Conservation (phyloP, 2,329 filamentous ascomycete genomes). For the Pochonia chlamydosporia region DNA sequence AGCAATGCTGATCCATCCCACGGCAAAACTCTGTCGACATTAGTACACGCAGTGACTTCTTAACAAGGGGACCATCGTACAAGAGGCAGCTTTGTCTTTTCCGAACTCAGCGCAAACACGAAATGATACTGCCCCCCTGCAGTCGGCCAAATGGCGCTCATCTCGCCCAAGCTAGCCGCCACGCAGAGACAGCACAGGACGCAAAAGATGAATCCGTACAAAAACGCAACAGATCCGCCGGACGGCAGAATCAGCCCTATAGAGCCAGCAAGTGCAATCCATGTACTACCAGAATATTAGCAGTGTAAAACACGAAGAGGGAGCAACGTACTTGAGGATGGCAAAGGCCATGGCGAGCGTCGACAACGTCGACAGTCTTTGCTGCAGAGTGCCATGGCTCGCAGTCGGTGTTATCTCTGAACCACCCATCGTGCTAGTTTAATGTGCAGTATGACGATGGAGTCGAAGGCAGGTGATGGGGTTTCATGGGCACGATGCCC, state of each 20-base stretch:
- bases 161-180: constrained; percentile 34
- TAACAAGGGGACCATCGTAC: too few species aligned
- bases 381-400: constrained; percentile 17
- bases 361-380: constrained; percentile 27
- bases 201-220: constrained; percentile 41
- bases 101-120: constrained; percentile 32
- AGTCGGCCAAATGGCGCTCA: constrained; percentile 39
- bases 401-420: neutral
- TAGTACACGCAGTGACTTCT: neutral
- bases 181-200: constrained; percentile 38
- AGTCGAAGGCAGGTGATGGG: neutral
- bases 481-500: neutral
- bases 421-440: neutral
- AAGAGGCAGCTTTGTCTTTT: constrained; percentile 31
- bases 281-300: constrained; percentile 15
- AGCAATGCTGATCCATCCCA: constrained; percentile 39
- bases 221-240: constrained; percentile 33
- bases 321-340: constrained; percentile 31
- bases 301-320: neutral
- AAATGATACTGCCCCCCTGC: constrained; percentile 42
- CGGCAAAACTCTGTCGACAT: constrained; percentile 32
- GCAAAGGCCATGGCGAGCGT: constrained; percentile 34
- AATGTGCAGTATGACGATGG: neutral
- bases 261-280: constrained; percentile 34
- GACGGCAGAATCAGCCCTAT: constrained; percentile 36